Conservation (phyloP, 1,284 basidiomycete genomes). For the Ganoderma lucidum region DNA sequence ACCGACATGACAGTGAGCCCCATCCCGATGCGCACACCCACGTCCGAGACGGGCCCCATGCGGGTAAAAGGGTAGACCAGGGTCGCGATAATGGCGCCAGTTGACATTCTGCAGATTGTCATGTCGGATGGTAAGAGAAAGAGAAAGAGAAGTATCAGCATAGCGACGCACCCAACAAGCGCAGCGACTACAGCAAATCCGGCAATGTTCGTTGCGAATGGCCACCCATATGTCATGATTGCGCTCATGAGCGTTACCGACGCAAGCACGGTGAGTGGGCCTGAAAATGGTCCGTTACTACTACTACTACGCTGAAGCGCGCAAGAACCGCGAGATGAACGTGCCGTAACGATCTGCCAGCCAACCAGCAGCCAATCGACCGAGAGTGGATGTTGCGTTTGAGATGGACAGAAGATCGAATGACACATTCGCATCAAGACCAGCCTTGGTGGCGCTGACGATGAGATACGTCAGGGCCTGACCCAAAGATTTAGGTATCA, state of each 20-base stretch:
- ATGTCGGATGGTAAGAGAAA: slow-evolving; percentile 45
- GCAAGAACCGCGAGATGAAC: slow-evolving; percentile 2
- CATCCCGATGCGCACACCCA: slow-evolving; percentile 63
- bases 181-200: slow-evolving; percentile 50
- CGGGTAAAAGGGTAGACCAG: slow-evolving; percentile 58
- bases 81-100: slow-evolving; percentile 63
- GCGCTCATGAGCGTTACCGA: slow-evolving; percentile 56
- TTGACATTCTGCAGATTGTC: slow-evolving; percentile 52
- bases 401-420: slow-evolving; percentile 56
- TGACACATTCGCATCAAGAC: slow-evolving; percentile 44
- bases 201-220: slow-evolving; percentile 50
- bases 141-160: too few relatives aligned
- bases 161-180: not conserved
- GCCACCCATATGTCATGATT: slow-evolving; percentile 63
- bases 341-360: slow-evolving; percentile 48
- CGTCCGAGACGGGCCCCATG: slow-evolving; percentile 60
- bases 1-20: slow-evolving; percentile 54
- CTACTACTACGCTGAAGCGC: too few relatives aligned
- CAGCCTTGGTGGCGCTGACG: slow-evolving; percentile 31
- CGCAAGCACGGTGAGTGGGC: slow-evolving; percentile 61
- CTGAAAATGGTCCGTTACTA: slow-evolving; percentile 36
- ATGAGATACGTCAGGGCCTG: slow-evolving; percentile 2
- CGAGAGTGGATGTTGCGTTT: slow-evolving; percentile 50
- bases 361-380: slow-evolving; percentile 48
- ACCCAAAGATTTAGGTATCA: not conserved